phyloP scores from a whole-genome alignment of 2,329 filamentous ascomycete genomes.

The Fusarium heterosporum region DNA sequence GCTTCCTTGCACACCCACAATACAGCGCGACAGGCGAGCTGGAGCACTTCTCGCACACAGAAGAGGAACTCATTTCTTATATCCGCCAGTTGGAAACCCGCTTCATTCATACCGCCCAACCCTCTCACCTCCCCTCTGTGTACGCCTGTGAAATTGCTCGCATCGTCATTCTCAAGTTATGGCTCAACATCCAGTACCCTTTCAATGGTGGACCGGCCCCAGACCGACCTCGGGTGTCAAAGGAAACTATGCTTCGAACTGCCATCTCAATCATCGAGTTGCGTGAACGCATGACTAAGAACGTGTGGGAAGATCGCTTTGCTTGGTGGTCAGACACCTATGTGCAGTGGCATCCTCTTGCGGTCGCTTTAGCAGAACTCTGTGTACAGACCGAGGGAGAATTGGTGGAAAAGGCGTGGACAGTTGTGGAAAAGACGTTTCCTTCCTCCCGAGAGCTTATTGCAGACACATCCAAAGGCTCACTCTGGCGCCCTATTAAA shows the following conservation, averaged over 20 bases:
- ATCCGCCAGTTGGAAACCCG: slow-evolving; percentile 55
- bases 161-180: slow-evolving; percentile 59
- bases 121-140: slow-evolving; percentile 50
- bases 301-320: slow-evolving; percentile 54
- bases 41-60: slow-evolving; percentile 44
- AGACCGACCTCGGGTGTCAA: slow-evolving; percentile 51
- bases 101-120: slow-evolving; percentile 54
- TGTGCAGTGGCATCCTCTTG: slow-evolving; percentile 67
- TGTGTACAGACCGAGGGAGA: slow-evolving; percentile 60
- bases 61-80: slow-evolving; percentile 56
- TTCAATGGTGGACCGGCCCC: slow-evolving; percentile 51
- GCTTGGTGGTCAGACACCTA: slow-evolving; percentile 63
- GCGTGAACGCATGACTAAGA: slow-evolving; percentile 49
- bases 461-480: slow-evolving; percentile 62
- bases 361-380: slow-evolving; percentile 64
- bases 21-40: slow-evolving; percentile 34
- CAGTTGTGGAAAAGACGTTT: slow-evolving; percentile 59
- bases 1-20: slow-evolving; percentile 54
- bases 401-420: slow-evolving; percentile 63
- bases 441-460: slow-evolving; percentile 57
- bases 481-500: slow-evolving; percentile 66
- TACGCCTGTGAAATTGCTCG: slow-evolving; percentile 56
- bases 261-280: slow-evolving; percentile 62
- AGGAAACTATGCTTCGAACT: slow-evolving; percentile 59
- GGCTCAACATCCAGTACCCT: slow-evolving; percentile 61